Evolutionary conservation across 805 yeast species (phyloP).

Genomic region (Yarrowia sp.): DNA sequence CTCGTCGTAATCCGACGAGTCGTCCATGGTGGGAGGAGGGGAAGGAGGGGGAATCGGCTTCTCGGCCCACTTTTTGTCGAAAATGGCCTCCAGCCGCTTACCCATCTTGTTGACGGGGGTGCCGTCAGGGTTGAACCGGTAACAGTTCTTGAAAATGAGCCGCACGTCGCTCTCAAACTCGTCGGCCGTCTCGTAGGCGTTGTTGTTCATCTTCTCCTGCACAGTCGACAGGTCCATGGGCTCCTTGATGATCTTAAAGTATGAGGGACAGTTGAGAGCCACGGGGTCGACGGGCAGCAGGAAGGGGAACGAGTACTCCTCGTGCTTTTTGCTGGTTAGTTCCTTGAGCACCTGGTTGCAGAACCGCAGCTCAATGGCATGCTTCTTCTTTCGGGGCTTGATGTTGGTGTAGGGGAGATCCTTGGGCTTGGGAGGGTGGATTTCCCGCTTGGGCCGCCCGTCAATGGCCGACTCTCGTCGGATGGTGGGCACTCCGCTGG

Average conservation of each 20-base stretch:
- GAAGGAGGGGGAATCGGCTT: slow-evolving; percentile 75
- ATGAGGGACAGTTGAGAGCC: slow-evolving; percentile 89
- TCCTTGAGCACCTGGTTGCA: slow-evolving; percentile 85
- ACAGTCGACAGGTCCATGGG: slow-evolving; percentile 97
- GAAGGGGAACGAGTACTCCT: slow-evolving; percentile 86
- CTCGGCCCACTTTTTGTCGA: slow-evolving; percentile 87
- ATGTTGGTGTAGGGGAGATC: slow-evolving; percentile 86
- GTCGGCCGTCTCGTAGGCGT: slow-evolving; percentile 86
- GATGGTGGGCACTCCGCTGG: slow-evolving; percentile 64
- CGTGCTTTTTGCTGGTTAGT: slow-evolving; percentile 80
- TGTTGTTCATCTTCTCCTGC: slow-evolving; percentile 78
- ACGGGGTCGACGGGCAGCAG: slow-evolving; percentile 94
- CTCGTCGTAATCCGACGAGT: slow-evolving; percentile 54
- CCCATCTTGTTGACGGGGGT: slow-evolving; percentile 97
- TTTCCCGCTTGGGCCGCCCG: slow-evolving; percentile 86
- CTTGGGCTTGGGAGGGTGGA: slow-evolving; percentile 95
- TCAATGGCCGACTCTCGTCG: slow-evolving; percentile 76
- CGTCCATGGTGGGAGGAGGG: slow-evolving; percentile 58
- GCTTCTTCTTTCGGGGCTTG: slow-evolving; percentile 90
- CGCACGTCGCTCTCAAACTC: slow-evolving; percentile 85
- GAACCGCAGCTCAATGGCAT: slow-evolving; percentile 85
- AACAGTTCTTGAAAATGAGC: slow-evolving; percentile 87
- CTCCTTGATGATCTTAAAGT: slow-evolving; percentile 80
- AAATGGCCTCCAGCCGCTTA: slow-evolving; percentile 83
- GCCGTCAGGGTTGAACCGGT: slow-evolving; percentile 94